phyloP scores from a whole-genome alignment of 2,329 filamentous ascomycete genomes.

The Eutypella sp. region DNA sequence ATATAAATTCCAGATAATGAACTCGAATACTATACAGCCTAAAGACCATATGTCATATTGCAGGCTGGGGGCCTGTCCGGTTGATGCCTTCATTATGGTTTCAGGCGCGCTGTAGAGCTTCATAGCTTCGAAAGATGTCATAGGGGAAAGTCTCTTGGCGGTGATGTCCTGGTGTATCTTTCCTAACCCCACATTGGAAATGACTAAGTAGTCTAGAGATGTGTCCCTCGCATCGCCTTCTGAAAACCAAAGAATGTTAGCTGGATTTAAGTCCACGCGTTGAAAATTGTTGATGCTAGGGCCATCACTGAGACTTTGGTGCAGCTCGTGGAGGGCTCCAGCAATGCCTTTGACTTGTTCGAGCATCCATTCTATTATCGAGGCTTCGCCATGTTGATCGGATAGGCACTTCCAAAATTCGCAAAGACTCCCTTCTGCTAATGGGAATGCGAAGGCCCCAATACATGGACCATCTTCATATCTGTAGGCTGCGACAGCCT shows the following conservation, averaged over 20 bases:
- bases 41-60: not conserved
- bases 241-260: not conserved
- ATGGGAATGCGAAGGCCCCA: not conserved
- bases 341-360: not conserved
- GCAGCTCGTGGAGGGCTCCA: not conserved
- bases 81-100: not conserved
- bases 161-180: not conserved
- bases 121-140: not conserved
- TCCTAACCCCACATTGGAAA: not conserved
- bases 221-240: not conserved
- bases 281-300: not conserved
- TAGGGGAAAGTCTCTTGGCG: not conserved
- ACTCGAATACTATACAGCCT: not conserved
- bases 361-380: not conserved
- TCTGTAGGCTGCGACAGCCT: not conserved
- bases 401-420: not conserved
- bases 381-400: not conserved
- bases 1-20: not conserved
- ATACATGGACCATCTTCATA: not conserved
- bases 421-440: not conserved
- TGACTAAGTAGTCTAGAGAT: not conserved
- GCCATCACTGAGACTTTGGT: too few species aligned
- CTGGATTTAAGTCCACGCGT: not conserved
- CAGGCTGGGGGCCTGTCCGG: not conserved
- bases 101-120: not conserved